phyloP scores from a whole-genome alignment of 805 yeast species.

The Candida caryicola region DNA sequence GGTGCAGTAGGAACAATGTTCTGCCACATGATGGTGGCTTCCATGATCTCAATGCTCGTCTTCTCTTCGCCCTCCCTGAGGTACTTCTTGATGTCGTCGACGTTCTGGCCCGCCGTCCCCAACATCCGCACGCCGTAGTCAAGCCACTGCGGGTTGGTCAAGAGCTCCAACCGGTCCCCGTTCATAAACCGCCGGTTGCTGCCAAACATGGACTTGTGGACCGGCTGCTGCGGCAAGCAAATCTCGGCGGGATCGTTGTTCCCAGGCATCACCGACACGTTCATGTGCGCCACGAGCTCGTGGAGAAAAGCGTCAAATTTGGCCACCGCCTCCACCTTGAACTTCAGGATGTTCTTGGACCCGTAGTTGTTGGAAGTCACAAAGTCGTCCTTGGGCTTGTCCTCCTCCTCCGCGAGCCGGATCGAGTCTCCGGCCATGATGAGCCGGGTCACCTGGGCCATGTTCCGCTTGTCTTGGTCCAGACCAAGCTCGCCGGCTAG shows the following conservation, averaged over 20 bases:
- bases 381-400: conserved; percentile 23
- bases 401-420: conserved; percentile 26
- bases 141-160: conserved; percentile 70
- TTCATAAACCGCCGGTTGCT: conserved; percentile 38
- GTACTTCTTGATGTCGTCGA: conserved; percentile 75
- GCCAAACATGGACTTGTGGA: conserved; percentile 74
- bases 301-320: conserved; percentile 58
- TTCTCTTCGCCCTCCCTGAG: conserved; percentile 33
- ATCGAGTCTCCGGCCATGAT: conserved; percentile 76
- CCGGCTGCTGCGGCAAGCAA: conserved; percentile 84
- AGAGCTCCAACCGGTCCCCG: conserved; percentile 24
- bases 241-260: conserved; percentile 78
- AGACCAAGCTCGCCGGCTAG: conserved; percentile 66
- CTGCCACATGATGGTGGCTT: conserved; percentile 75
- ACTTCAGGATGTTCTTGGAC: conserved; percentile 52
- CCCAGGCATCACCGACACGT: conserved; percentile 84
- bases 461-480: conserved; percentile 19
- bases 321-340: conserved; percentile 45
- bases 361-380: conserved; percentile 46
- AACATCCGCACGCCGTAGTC: conserved; percentile 48
- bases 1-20: conserved; percentile 93
- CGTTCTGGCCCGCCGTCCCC: conserved; percentile 83
- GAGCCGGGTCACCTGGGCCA: conserved; percentile 44
- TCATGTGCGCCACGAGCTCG: conserved; percentile 55
- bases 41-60: conserved; percentile 40